Evolutionary conservation across 176 grass and related monocot species (phyloP).

Genomic region (Stipa capillata): DNA sequence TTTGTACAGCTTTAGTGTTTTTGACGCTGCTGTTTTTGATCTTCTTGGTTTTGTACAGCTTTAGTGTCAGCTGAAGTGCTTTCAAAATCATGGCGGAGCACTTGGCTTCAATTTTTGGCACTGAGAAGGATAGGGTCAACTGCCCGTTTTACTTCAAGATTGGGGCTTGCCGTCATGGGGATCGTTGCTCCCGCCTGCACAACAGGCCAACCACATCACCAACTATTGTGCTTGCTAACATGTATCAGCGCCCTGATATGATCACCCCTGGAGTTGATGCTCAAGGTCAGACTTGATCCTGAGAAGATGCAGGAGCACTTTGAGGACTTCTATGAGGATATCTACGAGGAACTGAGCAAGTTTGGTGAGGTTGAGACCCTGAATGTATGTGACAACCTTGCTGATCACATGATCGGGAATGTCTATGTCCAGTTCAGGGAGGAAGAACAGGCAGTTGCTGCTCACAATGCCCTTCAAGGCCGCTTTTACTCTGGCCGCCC

Average conservation of each 20-base stretch:
- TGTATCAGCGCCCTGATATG: no score
- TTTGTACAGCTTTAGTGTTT: constrained; percentile 12
- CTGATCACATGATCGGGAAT: constrained; percentile 47
- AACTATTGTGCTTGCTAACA: constrained; percentile 42
- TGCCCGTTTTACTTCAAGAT: constrained; percentile 68
- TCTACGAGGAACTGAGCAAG: constrained; percentile 36
- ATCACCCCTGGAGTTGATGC: constrained; percentile 40
- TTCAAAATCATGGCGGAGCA: constrained; percentile 36
- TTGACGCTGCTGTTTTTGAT: not conserved
- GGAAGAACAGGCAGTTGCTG: constrained; percentile 39
- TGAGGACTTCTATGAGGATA: constrained; percentile 45
- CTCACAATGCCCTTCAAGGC: constrained; percentile 34
- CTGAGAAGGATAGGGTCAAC: constrained; percentile 58
- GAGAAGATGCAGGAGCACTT: constrained; percentile 51
- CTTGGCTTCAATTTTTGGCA: constrained; percentile 57
- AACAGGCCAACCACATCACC: constrained; percentile 39
- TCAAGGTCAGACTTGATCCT: constrained; percentile 35
- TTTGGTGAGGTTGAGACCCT: constrained; percentile 41
- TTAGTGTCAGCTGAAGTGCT: not conserved
- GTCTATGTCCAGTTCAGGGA: constrained; percentile 52
- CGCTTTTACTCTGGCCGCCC: constrained; percentile 37
- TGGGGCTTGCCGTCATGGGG: constrained; percentile 49
- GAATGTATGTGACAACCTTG: constrained; percentile 43
- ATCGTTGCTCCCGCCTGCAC: constrained; percentile 39
- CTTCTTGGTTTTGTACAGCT: not conserved